Evolutionary conservation across 1,284 basidiomycete species (phyloP).

Genomic region (Vanrija sp.): DNA sequence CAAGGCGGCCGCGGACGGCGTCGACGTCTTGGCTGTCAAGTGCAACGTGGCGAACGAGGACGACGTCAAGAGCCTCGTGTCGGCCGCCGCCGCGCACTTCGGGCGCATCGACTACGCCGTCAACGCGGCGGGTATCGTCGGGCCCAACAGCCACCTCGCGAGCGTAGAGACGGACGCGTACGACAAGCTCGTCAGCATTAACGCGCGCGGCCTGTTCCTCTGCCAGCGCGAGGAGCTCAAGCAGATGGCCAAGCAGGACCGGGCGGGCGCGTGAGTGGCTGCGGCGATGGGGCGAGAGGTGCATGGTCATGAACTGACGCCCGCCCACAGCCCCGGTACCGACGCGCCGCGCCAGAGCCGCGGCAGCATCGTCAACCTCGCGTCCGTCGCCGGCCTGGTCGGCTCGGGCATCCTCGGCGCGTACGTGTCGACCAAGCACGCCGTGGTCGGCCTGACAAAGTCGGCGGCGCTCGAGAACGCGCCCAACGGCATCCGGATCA

Average conservation of each 20-base stretch:
- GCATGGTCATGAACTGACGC: not conserved
- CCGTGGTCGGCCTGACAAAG: constrained; percentile 20
- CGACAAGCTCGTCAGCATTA: constrained; percentile 26
- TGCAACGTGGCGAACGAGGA: constrained; percentile 12
- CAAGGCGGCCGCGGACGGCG: not conserved
- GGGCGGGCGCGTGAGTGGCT: constrained; percentile 3
- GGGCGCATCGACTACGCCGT: constrained; percentile 36
- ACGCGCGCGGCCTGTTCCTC: constrained; percentile 13
- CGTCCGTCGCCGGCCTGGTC: constrained; percentile 10
- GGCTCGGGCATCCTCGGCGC: not conserved
- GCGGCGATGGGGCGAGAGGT: too few species aligned
- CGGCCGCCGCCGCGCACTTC: constrained; percentile 6
- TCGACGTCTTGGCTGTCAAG: constrained; percentile 4
- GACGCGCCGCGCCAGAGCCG: constrained; percentile 10
- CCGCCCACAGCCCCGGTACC: not conserved
- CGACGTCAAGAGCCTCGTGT: constrained; percentile 3
- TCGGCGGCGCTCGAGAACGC: constrained; percentile 16
- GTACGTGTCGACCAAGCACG: constrained; percentile 21
- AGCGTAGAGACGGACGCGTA: constrained; percentile 20
- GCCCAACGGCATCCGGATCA: constrained; percentile 13
- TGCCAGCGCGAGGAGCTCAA: constrained; percentile 11
- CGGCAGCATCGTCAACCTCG: constrained; percentile 25
- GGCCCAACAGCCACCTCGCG: constrained; percentile 12
- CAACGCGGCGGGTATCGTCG: constrained; percentile 30
- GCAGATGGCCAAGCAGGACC: constrained; percentile 14